phyloP scores from a whole-genome alignment of 148 eudicot species.

The Talinum fruticosum region DNA sequence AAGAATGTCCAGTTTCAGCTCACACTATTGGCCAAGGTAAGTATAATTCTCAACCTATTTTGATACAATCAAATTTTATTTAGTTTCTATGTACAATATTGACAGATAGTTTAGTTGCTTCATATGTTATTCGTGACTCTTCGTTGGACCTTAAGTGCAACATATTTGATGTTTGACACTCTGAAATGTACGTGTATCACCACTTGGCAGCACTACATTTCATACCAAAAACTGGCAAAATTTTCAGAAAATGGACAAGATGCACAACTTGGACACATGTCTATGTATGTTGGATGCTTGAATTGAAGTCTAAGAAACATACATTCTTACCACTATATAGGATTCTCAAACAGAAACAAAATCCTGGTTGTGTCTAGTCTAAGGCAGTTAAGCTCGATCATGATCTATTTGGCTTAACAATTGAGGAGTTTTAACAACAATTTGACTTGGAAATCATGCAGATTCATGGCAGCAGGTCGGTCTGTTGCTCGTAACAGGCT shows the following conservation, averaged over 20 bases:
- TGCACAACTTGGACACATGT: not conserved
- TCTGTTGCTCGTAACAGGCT: conserved; percentile 46
- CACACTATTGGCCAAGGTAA: conserved; percentile 34
- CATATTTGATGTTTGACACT: conserved; percentile 5
- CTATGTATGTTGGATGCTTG: not conserved
- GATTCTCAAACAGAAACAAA: too few species aligned
- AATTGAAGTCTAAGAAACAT: not conserved
- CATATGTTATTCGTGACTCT: too few species aligned
- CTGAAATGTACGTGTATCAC: not conserved
- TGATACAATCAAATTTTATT: too few species aligned
- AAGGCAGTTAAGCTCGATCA: too few species aligned
- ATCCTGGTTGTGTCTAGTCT: too few species aligned
- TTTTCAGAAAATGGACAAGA: not conserved
- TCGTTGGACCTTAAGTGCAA: conserved; percentile 39
- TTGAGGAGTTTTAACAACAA: not conserved
- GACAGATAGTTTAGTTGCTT: too few species aligned
- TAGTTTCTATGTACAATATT: too few species aligned
- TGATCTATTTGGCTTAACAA: too few species aligned
- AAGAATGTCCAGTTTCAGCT: conserved; percentile 20
- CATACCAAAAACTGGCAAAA: not conserved
- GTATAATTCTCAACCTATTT: not conserved
- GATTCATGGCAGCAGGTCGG: conserved; percentile 66
- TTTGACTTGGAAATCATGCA: conserved; percentile 23
- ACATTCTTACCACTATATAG: not conserved
- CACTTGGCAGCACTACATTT: not conserved